Conservation (phyloP, 805 yeast genomes). For the Candida maltosa region DNA sequence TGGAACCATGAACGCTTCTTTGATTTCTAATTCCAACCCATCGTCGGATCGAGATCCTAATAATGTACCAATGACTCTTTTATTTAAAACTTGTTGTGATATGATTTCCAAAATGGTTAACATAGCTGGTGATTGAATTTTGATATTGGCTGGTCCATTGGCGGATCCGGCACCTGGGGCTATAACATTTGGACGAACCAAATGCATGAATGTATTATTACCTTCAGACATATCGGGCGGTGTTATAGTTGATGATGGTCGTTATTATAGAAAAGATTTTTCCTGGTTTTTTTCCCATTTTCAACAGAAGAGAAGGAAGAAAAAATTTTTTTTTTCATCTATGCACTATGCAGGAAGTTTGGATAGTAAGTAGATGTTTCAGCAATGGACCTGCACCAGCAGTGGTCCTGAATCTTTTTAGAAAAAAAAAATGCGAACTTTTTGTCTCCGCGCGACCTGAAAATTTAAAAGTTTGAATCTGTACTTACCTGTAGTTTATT, state of each 20-base stretch:
- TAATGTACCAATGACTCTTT: constrained; percentile 77
- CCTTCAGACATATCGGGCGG: neutral
- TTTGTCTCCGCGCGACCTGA: too few relatives aligned
- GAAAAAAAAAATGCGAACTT: too few relatives aligned
- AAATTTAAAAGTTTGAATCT: too few relatives aligned
- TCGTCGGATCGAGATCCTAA: constrained; percentile 82
- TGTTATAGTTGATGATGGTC: neutral
- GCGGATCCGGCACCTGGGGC: constrained; percentile 42
- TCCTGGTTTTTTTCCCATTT: neutral
- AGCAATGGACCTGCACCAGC: too few relatives aligned
- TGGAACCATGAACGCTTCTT: constrained; percentile 79
- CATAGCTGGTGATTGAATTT: constrained; percentile 66
- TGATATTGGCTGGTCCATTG: constrained; percentile 50
- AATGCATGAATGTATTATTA: constrained; percentile 38
- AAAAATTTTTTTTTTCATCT: neutral
- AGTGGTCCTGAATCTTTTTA: too few relatives aligned
- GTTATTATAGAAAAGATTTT: neutral
- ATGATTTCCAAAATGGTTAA: constrained; percentile 75
- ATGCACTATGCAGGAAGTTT: too few relatives aligned
- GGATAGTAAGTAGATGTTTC: too few relatives aligned
- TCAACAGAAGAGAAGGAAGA: neutral
- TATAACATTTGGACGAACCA: constrained; percentile 48
- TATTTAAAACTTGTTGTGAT: constrained; percentile 46
- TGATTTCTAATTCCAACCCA: constrained; percentile 69
- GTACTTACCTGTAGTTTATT: too few relatives aligned